Evolutionary conservation across 2,329 filamentous ascomycete genomes (phyloP).

Genomic region (Venturiaceae sp.): DNA sequence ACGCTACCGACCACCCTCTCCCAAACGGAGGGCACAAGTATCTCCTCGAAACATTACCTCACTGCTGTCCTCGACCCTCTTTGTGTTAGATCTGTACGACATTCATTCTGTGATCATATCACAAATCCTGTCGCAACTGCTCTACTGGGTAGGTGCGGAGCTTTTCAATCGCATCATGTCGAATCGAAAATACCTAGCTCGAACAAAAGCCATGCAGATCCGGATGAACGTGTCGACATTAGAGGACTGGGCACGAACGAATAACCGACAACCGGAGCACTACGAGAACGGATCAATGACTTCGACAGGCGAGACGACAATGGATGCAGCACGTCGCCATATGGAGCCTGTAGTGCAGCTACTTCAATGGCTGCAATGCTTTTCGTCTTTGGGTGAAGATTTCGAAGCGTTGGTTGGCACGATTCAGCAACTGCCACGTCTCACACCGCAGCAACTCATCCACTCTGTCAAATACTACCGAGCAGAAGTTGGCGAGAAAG

Average conservation of each 20-base stretch:
- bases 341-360: constrained; percentile 86
- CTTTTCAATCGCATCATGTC: constrained; percentile 98
- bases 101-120: constrained; percentile 93
- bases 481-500: constrained; percentile 90
- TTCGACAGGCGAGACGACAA: constrained; percentile 74
- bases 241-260: constrained; percentile 90
- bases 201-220: constrained; percentile 99
- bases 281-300: constrained; percentile 87
- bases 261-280: constrained; percentile 91
- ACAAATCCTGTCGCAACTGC: constrained; percentile 82
- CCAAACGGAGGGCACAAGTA: constrained; percentile 82
- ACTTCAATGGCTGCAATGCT: constrained; percentile 95
- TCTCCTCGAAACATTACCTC: constrained; percentile 94
- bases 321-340: constrained; percentile 76
- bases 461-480: constrained; percentile 90
- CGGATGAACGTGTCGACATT: constrained; percentile 95
- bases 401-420: constrained; percentile 81
- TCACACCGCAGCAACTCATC: constrained; percentile 81
- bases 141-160: constrained; percentile 95
- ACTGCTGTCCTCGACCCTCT: constrained; percentile 86
- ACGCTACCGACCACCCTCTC: constrained; percentile 82
- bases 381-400: constrained; percentile 87
- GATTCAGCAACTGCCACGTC: constrained; percentile 73
- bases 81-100: constrained; percentile 97
- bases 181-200: constrained; percentile 84